Evolutionary conservation across 2,329 filamentous ascomycete genomes (phyloP), one percentile per base, ranked within the genome.

Genomic region (Pseudocercospora cruenta): DNA sequence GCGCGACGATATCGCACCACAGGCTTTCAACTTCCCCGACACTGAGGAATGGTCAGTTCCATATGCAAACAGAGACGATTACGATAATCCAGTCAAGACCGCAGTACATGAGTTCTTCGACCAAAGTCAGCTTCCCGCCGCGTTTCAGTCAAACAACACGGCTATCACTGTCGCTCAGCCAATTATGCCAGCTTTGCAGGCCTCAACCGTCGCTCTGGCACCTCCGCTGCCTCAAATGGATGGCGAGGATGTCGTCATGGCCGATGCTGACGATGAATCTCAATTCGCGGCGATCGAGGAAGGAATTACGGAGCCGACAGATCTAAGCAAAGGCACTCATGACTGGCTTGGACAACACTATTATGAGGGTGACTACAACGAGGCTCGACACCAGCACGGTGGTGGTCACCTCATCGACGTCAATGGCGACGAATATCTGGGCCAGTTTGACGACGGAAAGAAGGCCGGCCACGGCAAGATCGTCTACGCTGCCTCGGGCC

Each of bases 401-500:
- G 77, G 81, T 22, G 86, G 86, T 60, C 84, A 81, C 26, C 80
- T 83, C 68, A 84, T 88, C 69, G 80, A 80, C 36, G 81, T 84
- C 67, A 82, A 80, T 26, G 87, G 85, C 55, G 83, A 86, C 61
- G 82, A 81, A 24, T 90, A 89, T 74, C 78, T 77, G 16, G 87
- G 87, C 19, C 76, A 80, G 5, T 88, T 88, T 73, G 77, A 82
- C 60, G 79, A 85, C 36, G 82, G 82, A 54, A 77, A 82, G 61
- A 84, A 84, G 62, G 82, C 86, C 45, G 87, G 87, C 21, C 79
- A 83, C 60, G 87, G 87, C 59, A 80, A 80, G 12, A 86, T 88
- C 80, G 84, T 82, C 4, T 88, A 87, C 74, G 82, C 84, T 26
- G 49, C 65, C 3, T 87, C 96, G 78, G 88, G 87, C 67, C 88